Base-by-base conservation (phyloP, 1,284 basidiomycete species). In the Fomes fomentarius region DNA sequence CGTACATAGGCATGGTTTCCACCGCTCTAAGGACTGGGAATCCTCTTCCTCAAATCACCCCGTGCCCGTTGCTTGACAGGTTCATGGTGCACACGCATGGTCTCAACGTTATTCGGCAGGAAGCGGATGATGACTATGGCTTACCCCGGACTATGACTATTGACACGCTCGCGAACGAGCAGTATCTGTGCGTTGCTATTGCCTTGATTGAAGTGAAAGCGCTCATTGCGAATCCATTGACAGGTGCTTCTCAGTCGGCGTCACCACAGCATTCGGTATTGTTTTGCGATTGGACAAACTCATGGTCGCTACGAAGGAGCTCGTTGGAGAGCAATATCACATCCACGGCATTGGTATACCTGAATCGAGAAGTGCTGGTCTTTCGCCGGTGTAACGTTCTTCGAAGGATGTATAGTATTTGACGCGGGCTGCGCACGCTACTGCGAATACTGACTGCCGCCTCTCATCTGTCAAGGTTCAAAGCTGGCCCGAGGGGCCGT, bases 31-130 rank as follows among this genome's bases (percentile, higher is more conserved):
- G 87, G n/a, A 88, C 86, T 0, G 93, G 89, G 4, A 76, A 76
- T 12, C 85, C 93, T 0, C 72, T 96, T 17, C 93, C 93, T 0
- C 93, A 96, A 65, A 90, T 95, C 42, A 94, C 91, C 0, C 91
- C 93, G 0, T 89, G 87, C 60, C 93, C 93, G 0, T 76, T 95
- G 3, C 74, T 94, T 0, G 85, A 93, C 63, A 79, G 92, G 8
- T 92, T 92, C 63, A 79, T 86, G 74, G 67, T 76, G n/a, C 73
- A 78, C 47, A 76, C 74, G 34, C 81, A 85, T 44, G 87, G 86
- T 0, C 67, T 90, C 26, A 81, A 87, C 43, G 75, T 89, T 21
- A 78, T 88, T 21, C 78, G 84, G 22, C 77, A 82, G 54, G 84
- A 87, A 42, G 78, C 79, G 0, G 86, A 87, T 57, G 85, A 88